Conservation (phyloP, 805 yeast species). For the Wickerhamiella galacta region DNA sequence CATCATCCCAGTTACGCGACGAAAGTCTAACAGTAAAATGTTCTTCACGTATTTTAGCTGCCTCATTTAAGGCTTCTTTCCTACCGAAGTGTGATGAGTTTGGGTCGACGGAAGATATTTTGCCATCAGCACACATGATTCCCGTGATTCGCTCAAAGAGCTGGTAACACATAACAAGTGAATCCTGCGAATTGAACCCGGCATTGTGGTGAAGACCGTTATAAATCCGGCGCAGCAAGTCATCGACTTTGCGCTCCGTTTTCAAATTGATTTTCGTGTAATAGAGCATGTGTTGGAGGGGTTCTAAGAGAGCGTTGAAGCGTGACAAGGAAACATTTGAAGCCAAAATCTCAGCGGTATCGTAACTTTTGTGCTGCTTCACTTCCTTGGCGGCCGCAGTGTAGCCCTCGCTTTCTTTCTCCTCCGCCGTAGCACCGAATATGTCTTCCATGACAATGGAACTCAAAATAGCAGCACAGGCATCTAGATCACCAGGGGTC, state of each 20-base stretch:
- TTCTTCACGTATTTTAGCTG: constrained; percentile 30
- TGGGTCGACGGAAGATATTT: neutral
- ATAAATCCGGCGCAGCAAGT: constrained; percentile 57
- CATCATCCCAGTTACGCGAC: constrained; percentile 31
- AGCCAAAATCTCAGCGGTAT: constrained; percentile 66
- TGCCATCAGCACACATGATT: neutral
- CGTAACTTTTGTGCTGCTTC: constrained; percentile 73
- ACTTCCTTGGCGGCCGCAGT: constrained; percentile 77
- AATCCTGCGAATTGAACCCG: constrained; percentile 38
- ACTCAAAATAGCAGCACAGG: constrained; percentile 38
- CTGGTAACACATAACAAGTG: constrained; percentile 58
- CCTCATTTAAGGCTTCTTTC: constrained; percentile 11
- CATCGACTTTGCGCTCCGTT: constrained; percentile 61
- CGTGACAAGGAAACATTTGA: constrained; percentile 39
- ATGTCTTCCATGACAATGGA: constrained; percentile 77
- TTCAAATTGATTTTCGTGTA: constrained; percentile 48
- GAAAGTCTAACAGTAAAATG: constrained; percentile 64
- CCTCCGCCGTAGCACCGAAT: constrained; percentile 84
- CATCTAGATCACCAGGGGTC: constrained; percentile 56
- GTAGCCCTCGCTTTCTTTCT: constrained; percentile 89
- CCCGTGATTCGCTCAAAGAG: constrained; percentile 19
- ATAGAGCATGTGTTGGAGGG: constrained; percentile 45
- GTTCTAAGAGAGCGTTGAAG: constrained; percentile 45
- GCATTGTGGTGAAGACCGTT: constrained; percentile 63
- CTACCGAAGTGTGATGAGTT: constrained; percentile 3